phyloP scores from a whole-genome alignment of 129 eudicot species.

The Flaveria bidentis region DNA sequence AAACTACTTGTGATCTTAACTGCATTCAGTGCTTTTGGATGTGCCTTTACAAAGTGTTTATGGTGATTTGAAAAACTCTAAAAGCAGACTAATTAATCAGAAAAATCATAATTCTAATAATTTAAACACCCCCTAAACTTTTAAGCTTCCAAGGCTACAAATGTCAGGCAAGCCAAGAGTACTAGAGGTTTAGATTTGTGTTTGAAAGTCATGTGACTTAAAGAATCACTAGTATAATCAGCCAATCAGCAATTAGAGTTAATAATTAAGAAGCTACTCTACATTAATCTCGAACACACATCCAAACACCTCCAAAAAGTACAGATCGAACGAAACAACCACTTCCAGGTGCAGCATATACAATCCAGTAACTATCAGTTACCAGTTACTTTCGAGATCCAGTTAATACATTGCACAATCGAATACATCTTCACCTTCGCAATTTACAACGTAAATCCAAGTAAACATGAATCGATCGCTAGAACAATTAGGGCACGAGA shows the following conservation, averaged over 20 bases:
- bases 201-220: neutral
- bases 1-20: neutral
- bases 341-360: neutral
- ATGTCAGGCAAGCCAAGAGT: neutral
- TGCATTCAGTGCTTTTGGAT: neutral
- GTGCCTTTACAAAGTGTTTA: neutral
- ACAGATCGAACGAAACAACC: constrained; percentile 20
- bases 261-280: neutral
- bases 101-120: neutral
- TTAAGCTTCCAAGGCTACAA: neutral
- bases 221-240: neutral
- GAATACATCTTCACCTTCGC: neutral
- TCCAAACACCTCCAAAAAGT: constrained; percentile 22
- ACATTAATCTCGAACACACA: neutral
- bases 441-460: constrained; percentile 1
- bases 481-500: constrained; percentile 12
- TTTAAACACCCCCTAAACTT: neutral
- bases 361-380: neutral
- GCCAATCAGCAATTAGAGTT: neutral
- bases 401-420: neutral
- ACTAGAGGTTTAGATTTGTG: neutral
- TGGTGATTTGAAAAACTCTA: neutral
- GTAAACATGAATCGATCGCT: neutral
- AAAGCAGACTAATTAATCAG: neutral
- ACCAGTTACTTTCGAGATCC: constrained; percentile 14